Base-by-base conservation (phyloP, 768 basidiomycete species). In the Boletus fagicola region DNA sequence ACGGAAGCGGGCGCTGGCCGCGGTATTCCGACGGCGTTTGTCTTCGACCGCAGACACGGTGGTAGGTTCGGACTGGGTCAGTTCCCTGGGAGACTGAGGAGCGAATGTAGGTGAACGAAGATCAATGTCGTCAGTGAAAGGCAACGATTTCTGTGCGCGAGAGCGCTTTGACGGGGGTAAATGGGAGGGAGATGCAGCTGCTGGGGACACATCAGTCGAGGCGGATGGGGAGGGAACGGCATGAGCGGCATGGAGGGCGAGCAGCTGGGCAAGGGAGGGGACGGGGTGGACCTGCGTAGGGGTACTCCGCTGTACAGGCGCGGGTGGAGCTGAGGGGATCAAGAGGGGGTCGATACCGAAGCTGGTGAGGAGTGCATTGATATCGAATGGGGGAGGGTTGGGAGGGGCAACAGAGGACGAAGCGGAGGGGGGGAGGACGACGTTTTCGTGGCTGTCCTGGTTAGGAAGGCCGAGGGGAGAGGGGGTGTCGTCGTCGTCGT, bases 11-110 rank as follows among this genome's bases (percentile, higher is more conserved):
- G 94, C 94, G 52, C 90, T 92, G 0, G 94, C 94, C 1, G 92
- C 92, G 0, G 94, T 97, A 71, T 97, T 97, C 46, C 94, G 78
- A 56, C 93, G 82, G n/a, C 94, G 87, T 70, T 96, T 96, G 74
- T 96, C 94, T 72, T 96, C 94, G 0, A 87, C 72, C 6, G 86
- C 77, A 8, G 81, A 81, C 3, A 84, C 22, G 0, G 75, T 52
- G 8, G 70, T 70, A 36, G 49, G 1, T 28, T 65, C 63, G 28
- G 49, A 47, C 42, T 53, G 60, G 20, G 70, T 56, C 9, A 62
- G 26, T 46, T 72, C 71, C 26, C 75, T 71, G 47, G 67, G 64
- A 20, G 72, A 68, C 48, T 69, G 60, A 55, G 67, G 54, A 2
- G 60, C 49, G 1, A 77, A 69, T 1, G 75, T 66, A 30, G 74